Percentiles rank a stretch among this genome's conserved stretches.
phyloP scores from a whole-genome alignment of 108 stramenopile genomes.

The Nannochloropsis salina region DNA sequence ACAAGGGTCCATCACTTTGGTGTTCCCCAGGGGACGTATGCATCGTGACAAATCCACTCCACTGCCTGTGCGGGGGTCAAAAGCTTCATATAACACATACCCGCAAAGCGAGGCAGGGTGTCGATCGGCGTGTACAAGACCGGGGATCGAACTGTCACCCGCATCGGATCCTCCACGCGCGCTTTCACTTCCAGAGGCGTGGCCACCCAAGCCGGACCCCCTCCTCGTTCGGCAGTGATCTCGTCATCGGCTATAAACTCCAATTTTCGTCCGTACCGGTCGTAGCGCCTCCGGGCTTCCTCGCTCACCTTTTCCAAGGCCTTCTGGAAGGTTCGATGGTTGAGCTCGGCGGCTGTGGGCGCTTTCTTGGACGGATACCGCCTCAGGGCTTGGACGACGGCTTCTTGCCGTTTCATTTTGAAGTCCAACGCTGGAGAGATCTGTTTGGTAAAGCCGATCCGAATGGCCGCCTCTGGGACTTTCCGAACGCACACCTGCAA shows the following conservation, averaged over 20 bases:
- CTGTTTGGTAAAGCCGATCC: neutral
- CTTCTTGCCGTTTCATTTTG: neutral
- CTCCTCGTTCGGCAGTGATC: neutral
- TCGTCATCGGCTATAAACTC: neutral
- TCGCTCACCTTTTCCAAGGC: slow-evolving; percentile 3
- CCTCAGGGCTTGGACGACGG: neutral
- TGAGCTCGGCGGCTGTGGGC: neutral
- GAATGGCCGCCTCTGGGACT: neutral
- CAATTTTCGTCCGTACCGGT: neutral
- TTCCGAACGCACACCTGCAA: slow-evolving; percentile 9
- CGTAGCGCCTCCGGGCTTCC: neutral
- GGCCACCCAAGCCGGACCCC: neutral
- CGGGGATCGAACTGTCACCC: neutral
- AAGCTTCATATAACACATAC: slow-evolving; percentile 20
- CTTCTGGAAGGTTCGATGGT: neutral
- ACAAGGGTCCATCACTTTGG: neutral
- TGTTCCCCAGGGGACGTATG: neutral
- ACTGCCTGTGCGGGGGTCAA: neutral
- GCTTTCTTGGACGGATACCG: neutral
- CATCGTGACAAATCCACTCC: slow-evolving; percentile 10
- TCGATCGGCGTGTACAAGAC: slow-evolving; percentile 1
- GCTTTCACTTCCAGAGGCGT: neutral
- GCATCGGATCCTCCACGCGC: slow-evolving; percentile 12
- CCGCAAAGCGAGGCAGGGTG: neutral
- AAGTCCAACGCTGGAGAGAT: neutral